Conservation (phyloP, 805 yeast species). For the Cyberlindnera nakhonratchasimensis region DNA sequence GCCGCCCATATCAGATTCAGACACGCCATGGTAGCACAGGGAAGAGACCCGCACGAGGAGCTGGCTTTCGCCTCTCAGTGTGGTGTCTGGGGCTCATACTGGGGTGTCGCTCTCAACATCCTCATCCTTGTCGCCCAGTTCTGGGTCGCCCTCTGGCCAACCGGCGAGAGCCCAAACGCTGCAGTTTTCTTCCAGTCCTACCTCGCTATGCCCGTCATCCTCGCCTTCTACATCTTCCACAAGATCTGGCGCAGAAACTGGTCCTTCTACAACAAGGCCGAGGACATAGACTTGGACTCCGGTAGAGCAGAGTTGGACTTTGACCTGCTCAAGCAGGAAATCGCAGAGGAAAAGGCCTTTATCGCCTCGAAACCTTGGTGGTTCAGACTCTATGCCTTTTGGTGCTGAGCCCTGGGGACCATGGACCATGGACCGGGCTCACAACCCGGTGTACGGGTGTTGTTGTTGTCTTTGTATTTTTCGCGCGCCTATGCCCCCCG, state of each 20-base stretch:
- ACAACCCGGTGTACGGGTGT: too few species aligned
- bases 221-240: slow-evolving; percentile 37
- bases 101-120: slow-evolving; percentile 55
- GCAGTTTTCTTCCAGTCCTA: slow-evolving; percentile 36
- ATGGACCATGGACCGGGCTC: too few species aligned
- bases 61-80: slow-evolving; percentile 62
- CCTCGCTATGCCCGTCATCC: slow-evolving; percentile 39
- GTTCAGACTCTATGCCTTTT: slow-evolving; percentile 48
- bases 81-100: slow-evolving; percentile 64
- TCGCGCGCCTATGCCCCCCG: too few species aligned
- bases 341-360: slow-evolving; percentile 51
- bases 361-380: slow-evolving; percentile 43
- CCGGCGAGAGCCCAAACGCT: slow-evolving; percentile 31
- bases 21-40: slow-evolving; percentile 52
- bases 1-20: slow-evolving; percentile 67
- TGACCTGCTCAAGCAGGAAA: slow-evolving; percentile 52
- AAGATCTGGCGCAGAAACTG: slow-evolving; percentile 42
- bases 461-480: too few species aligned
- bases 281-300: slow-evolving; percentile 55
- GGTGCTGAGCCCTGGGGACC: too few species aligned
- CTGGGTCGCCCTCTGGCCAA: slow-evolving; percentile 19
- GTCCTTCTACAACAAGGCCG: slow-evolving; percentile 37
- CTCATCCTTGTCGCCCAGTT: slow-evolving; percentile 63
- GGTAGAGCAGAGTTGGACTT: slow-evolving; percentile 61
- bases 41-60: slow-evolving; percentile 63